Evolutionary conservation across 805 yeast species (phyloP).

Genomic region (Candida succiphila): DNA sequence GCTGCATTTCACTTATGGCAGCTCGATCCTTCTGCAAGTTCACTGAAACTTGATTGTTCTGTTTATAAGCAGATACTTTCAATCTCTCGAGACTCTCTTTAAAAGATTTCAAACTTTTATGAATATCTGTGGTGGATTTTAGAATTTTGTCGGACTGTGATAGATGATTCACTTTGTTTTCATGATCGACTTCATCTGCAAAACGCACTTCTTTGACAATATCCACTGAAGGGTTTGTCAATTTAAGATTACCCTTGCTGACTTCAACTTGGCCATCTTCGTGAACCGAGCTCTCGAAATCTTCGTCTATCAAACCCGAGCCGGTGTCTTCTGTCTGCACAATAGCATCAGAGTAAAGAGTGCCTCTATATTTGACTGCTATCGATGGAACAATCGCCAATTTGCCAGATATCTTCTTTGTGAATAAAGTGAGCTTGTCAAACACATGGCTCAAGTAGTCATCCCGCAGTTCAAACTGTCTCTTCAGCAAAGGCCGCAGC

Average conservation of each 20-base stretch:
- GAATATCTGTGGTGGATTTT: conserved; percentile 6
- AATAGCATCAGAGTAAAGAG: conserved; percentile 25
- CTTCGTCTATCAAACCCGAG: too few species aligned
- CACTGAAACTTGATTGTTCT: conserved; percentile 4
- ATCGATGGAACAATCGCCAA: conserved; percentile 28
- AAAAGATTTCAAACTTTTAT: conserved; percentile 19
- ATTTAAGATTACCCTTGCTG: background rate
- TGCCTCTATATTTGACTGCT: conserved; percentile 30
- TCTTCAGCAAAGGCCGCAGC: conserved; percentile 29
- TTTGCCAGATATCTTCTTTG: conserved; percentile 14
- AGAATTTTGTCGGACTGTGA: conserved; percentile 5
- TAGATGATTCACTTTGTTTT: conserved; percentile 4
- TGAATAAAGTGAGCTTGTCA: conserved; percentile 18
- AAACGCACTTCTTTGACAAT: conserved; percentile 14
- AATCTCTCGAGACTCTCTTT: conserved; percentile 17
- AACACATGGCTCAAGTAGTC: conserved; percentile 22
- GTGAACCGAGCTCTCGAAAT: conserved; percentile 6
- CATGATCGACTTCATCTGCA: conserved; percentile 9
- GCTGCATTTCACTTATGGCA: conserved; percentile 24
- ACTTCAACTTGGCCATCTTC: background rate
- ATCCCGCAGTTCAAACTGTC: conserved; percentile 28
- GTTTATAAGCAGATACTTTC: conserved; percentile 15
- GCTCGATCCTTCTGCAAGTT: conserved; percentile 7
- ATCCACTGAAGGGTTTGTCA: conserved; percentile 1
- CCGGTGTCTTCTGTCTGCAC: conserved; percentile 12